Evolutionary conservation across 306 rosid genomes (phyloP), one percentile per base, ranked within the genome.

Genomic region (Acacia melanoxylon): DNA sequence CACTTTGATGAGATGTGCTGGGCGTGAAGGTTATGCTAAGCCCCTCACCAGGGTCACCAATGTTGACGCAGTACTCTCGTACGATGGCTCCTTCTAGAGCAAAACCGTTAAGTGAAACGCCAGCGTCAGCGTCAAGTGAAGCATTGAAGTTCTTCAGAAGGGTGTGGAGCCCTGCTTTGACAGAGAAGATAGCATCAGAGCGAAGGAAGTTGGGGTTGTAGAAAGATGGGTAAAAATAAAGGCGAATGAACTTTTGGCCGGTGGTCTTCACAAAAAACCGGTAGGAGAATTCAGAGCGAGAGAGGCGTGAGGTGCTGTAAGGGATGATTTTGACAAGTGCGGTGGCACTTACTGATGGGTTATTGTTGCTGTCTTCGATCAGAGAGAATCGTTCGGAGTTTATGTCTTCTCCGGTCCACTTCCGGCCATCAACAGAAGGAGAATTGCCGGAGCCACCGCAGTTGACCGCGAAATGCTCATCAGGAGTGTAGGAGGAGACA

Each of bases 101-200:
- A 29, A 29, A 33, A 33, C 35, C 4, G 22, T 52, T 1, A 9
- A 33, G 35, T 33, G 59, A n/a, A 9, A 17, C 27, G 8, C 62
- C 62, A 10, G 35, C 4, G 5, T 58, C 68, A 2, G 83, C 83
- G 2, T 68, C 62, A 15, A 75, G 54, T 4, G 84, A 82, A 13
- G 83, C 77, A 12, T 78, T 85, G 48, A 59, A 24, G 31, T 59
- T 17, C 16, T 59, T 59, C 24, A 59, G 66, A 59, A 59, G 67
- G 33, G 35, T 83, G 42, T 59, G 84, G 25, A 25, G 25, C 10
- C 27, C 72, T 2, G 46, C 27, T 67, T 70, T 76, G 49, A 90
- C 90, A 4, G 89, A 85, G 81, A 86, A 90, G 31, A 81, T 25
- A 40, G 85, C 70, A 0, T 65, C 45, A 2, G 41, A 58, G 49